Evolutionary conservation across 2,329 filamentous ascomycete species (phyloP).

Genomic region (Monosporascus ibericus): DNA sequence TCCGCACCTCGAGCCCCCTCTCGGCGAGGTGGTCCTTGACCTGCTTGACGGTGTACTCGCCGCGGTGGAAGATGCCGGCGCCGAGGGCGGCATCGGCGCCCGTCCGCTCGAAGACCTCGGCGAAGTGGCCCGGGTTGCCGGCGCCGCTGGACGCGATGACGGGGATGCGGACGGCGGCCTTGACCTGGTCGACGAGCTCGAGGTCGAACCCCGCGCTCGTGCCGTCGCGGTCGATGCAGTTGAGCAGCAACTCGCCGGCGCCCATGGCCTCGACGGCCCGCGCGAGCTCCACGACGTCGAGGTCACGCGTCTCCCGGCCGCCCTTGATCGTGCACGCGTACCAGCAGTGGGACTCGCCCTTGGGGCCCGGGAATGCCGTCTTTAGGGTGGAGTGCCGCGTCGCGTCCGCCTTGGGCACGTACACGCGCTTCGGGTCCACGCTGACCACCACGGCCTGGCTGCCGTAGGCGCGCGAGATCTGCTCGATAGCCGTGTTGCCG

Average conservation of each 20-base stretch:
- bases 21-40: constrained; percentile 78
- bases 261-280: constrained; percentile 94
- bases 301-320: constrained; percentile 85
- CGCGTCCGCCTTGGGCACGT: constrained; percentile 67
- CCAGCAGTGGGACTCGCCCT: constrained; percentile 82
- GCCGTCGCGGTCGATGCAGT: constrained; percentile 96
- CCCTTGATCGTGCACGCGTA: constrained; percentile 97
- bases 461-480: constrained; percentile 88
- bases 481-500: constrained; percentile 88
- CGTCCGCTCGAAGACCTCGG: constrained; percentile 82
- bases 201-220: constrained; percentile 92
- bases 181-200: constrained; percentile 84
- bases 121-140: constrained; percentile 80
- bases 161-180: constrained; percentile 79
- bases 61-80: constrained; percentile 95
- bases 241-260: constrained; percentile 86
- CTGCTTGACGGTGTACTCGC: constrained; percentile 89
- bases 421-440: constrained; percentile 88
- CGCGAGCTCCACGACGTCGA: constrained; percentile 85
- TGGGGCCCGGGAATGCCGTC: constrained; percentile 64
- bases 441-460: constrained; percentile 96
- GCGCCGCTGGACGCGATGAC: constrained; percentile 94
- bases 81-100: constrained; percentile 87
- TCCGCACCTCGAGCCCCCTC: constrained; percentile 70
- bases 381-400: constrained; percentile 66